phyloP scores from a whole-genome alignment of 2,329 filamentous ascomycete species.

The Phaeoacremonium minimum region DNA sequence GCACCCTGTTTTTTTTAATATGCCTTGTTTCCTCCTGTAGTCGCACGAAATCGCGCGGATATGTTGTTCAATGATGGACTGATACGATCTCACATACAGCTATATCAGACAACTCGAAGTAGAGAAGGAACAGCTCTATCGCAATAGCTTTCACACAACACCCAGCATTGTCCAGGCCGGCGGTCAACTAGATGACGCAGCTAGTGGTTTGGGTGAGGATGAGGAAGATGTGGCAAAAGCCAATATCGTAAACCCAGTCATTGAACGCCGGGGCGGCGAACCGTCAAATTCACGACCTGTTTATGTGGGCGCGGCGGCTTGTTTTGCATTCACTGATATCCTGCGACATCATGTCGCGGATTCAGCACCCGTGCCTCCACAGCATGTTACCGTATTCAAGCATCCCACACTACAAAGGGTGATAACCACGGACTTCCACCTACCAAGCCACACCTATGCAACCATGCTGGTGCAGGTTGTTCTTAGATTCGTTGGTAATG shows the following conservation, averaged over 20 bases:
- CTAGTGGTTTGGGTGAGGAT: conserved; percentile 14
- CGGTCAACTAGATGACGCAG: conserved; percentile 5
- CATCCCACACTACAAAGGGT: conserved; percentile 7
- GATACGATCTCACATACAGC: not conserved
- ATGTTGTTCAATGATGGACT: too few relatives aligned
- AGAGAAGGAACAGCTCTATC: not conserved
- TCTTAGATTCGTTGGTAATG: conserved; percentile 25
- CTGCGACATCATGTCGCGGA: conserved; percentile 6
- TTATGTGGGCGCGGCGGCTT: conserved; percentile 13
- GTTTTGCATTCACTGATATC: conserved; percentile 11
- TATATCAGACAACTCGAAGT: conserved; percentile 1
- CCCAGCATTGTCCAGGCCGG: not conserved
- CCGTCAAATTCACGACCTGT: conserved; percentile 5
- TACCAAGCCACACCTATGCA: conserved; percentile 27
- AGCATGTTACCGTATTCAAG: conserved; percentile 9
- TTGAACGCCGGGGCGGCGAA: conserved; percentile 10
- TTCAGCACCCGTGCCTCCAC: not conserved
- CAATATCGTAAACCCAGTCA: conserved; percentile 10
- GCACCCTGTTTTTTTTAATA: too few relatives aligned
- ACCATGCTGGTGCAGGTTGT: conserved; percentile 29
- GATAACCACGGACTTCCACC: conserved; percentile 13
- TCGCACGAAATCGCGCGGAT: too few relatives aligned
- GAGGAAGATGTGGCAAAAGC: conserved; percentile 12
- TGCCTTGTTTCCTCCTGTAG: too few relatives aligned
- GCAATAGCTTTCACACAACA: not conserved